Evolutionary conservation across 176 grass and related monocot genomes (phyloP), one percentile per base, ranked within the genome.

Genomic region (Raddia guianensis): DNA sequence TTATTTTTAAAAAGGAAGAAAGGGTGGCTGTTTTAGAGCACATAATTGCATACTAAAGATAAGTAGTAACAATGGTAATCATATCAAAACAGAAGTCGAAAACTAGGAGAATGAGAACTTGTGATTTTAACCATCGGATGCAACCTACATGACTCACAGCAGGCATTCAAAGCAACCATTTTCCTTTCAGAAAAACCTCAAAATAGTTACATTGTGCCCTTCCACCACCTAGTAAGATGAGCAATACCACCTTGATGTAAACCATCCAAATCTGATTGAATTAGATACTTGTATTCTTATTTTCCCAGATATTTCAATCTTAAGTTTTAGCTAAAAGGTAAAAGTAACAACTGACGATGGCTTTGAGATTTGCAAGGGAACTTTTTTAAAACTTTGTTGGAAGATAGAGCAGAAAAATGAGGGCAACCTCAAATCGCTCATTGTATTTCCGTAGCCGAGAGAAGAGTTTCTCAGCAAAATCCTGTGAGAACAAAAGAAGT

Each of bases 391-490:
- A 64, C 12, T 27, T n/a, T n/a, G 16, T 49, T 43, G 6, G 8
- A 40, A 58, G 15, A 33, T 75, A 53, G 53, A 12, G 18, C 14
- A 59, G 8, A 80, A 69, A 68, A 73, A 80, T 59, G 18, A 9
- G 64, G 42, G 50, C 53, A 83, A 98, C 92, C 95, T 98, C 95
- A 79, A 98, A 98, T 15, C 92, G 92, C 76, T 98, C 95, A 59
- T 92, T 98, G 81, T 89, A 89, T 84, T 90, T 92, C 79, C 91
- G 90, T 73, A 94, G 84, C 66, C 91, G 92, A 85, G 92, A 98
- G 61, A 98, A 95, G 69, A 98, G 78, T 69, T 93, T 95, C 75
- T 98, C 95, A 65, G 92, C 86, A 73, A 98, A 98, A 83, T 92
- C 92, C 95, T 98, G 74, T 7, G 49, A 72, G 16, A n/a, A 54